A percentile compares a stretch with the other conserved stretches of the same genome.
Evolutionary conservation across 495 filamentous ascomycete species (phyloP).

Genomic region (Daldinia caldariorum): DNA sequence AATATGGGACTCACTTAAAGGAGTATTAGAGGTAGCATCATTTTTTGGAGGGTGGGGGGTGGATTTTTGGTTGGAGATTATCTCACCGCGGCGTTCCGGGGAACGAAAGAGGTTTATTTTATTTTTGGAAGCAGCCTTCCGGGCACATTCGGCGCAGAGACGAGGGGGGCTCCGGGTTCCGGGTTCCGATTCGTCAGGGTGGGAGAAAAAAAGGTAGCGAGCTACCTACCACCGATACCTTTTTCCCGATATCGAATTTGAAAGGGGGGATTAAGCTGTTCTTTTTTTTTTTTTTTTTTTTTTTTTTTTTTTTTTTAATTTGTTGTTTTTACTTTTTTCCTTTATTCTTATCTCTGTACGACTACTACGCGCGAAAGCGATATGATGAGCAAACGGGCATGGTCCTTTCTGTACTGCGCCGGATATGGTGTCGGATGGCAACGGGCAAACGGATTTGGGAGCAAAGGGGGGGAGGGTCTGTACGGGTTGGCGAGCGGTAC

Average conservation of each 20-base stretch:
- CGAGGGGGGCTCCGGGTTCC: conserved; percentile 9
- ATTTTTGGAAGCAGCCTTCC: conserved; percentile 29
- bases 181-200: conserved; percentile 16
- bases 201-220: conserved; percentile 30
- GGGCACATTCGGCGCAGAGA: conserved; percentile 35
- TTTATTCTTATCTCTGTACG: conserved; percentile 17
- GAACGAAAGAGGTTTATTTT: conserved; percentile 11
- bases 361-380: conserved; percentile 34
- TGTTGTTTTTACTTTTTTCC: not conserved
- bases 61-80: conserved; percentile 23
- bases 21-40: conserved; percentile 39
- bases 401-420: conserved; percentile 1
- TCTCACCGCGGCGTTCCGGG: conserved; percentile 39
- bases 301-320: too few species aligned
- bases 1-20: conserved; percentile 27
- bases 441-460: not conserved
- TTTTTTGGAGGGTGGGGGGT: too few species aligned
- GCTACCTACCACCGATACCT: conserved; percentile 16
- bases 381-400: conserved; percentile 9
- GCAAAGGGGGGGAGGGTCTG: not conserved
- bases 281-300: not conserved
- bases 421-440: conserved; percentile 3
- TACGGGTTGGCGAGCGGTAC: conserved; percentile 8
- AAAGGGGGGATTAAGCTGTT: conserved; percentile 4
- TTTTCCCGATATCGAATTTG: conserved; percentile 18